Percentiles rank a stretch among this genome's conserved stretches.
phyloP scores from a whole-genome alignment of 208 protist genomes.

The Trypanosoma platydactyli region DNA sequence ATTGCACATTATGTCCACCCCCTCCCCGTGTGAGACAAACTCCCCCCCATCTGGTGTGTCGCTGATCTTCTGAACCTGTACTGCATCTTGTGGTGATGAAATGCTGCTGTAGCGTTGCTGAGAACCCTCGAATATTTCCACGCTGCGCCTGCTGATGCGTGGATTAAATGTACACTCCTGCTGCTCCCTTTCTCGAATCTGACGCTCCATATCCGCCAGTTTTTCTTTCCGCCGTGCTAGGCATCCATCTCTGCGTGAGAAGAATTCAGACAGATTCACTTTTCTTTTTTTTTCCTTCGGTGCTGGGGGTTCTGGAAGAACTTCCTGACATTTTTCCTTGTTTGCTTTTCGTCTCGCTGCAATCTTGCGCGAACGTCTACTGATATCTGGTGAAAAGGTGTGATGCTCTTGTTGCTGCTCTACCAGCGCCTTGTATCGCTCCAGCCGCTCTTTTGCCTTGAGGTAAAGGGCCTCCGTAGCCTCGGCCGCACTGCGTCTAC shows the following conservation, averaged over 20 bases:
- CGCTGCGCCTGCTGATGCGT: constrained; percentile 9
- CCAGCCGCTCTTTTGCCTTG: neutral
- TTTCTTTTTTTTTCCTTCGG: neutral
- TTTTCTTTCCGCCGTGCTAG: neutral
- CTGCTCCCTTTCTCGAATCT: constrained; percentile 4
- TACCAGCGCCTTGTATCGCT: neutral
- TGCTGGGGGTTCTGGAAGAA: neutral
- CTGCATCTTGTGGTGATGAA: neutral
- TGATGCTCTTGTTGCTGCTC: neutral
- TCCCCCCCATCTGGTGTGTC: neutral
- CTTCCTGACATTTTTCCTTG: neutral
- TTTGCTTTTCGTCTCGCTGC: neutral
- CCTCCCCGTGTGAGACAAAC: neutral
- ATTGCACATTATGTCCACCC: neutral
- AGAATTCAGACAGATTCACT: constrained; percentile 3
- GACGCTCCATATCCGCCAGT: neutral
- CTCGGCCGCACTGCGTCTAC: neutral
- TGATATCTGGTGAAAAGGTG: constrained; percentile 6
- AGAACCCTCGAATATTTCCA: constrained; percentile 9
- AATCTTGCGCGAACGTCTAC: constrained; percentile 9
- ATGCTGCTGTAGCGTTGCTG: constrained; percentile 7
- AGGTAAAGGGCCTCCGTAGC: neutral
- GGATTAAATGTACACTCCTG: constrained; percentile 21
- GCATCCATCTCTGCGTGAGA: neutral
- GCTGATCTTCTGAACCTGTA: neutral